phyloP scores from a whole-genome alignment of 148 eudicot genomes.

The Rhododendron henanense region DNA sequence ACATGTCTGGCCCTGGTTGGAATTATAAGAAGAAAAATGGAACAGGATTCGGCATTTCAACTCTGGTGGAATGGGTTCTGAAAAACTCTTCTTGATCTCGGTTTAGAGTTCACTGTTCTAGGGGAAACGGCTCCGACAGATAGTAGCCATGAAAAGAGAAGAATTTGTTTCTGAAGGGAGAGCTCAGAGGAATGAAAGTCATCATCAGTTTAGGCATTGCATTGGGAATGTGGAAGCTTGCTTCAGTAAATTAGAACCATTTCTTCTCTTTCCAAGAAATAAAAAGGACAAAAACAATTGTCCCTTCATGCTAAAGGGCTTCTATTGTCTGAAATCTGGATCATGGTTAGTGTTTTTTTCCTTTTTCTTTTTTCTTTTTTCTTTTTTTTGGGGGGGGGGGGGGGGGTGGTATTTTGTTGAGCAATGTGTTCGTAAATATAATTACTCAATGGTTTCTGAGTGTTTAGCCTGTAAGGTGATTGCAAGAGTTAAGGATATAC shows the following conservation, averaged over 20 bases:
- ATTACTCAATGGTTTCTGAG: not conserved
- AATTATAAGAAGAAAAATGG: conserved; percentile 77
- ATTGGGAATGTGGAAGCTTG: not conserved
- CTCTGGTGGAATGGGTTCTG: conserved; percentile 95
- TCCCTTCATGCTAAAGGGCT: not conserved
- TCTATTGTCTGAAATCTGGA: not conserved
- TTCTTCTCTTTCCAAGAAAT: not conserved
- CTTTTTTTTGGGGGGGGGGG: no score
- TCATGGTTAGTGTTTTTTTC: not conserved
- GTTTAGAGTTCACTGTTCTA: not conserved
- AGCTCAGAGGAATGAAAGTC: not conserved
- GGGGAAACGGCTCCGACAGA: not conserved
- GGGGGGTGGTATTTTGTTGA: no score
- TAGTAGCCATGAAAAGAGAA: not conserved
- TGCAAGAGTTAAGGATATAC: not conserved
- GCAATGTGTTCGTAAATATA: not conserved
- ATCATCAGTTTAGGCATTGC: not conserved
- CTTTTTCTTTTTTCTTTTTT: no score
- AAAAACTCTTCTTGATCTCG: conserved; percentile 55
- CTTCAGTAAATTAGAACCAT: not conserved
- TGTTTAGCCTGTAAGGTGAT: not conserved
- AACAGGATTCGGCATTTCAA: conserved; percentile 86
- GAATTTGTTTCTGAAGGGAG: not conserved
- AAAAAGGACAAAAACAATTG: not conserved
- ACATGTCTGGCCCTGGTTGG: conserved; percentile 97